Conservation (phyloP, 169 alveolate genomes). For the Eimeria necatrix region DNA sequence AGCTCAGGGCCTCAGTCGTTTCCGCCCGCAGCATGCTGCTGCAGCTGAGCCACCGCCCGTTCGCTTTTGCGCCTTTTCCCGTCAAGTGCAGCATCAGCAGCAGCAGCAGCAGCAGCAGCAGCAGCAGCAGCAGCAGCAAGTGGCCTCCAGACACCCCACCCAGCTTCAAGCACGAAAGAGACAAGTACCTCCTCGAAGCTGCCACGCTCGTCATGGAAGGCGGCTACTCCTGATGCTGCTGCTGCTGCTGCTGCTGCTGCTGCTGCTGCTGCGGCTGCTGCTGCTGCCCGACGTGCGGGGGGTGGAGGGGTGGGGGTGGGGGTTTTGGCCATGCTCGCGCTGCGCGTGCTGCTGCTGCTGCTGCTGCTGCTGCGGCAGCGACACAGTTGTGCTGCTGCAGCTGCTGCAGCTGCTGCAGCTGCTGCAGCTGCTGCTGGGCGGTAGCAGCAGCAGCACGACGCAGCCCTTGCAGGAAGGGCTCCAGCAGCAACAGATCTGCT, state of each 20-base stretch:
- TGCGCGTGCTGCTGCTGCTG: background rate
- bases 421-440: background rate
- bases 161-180: background rate
- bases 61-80: background rate
- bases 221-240: background rate
- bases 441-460: background rate
- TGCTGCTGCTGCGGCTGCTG: slow-evolving; percentile 18
- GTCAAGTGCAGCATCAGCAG: background rate
- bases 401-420: slow-evolving; percentile 18
- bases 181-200: background rate
- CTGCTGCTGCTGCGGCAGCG: background rate
- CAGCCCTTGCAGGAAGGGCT: background rate
- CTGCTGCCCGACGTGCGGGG: background rate
- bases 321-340: background rate
- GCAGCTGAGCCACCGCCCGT: background rate
- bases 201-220: slow-evolving; percentile 2
- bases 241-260: background rate
- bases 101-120: too few species aligned
- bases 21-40: slow-evolving; percentile 26
- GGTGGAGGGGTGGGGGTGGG: background rate
- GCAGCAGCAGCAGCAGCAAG: background rate
- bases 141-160: slow-evolving; percentile 20
- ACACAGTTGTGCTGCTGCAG: background rate
- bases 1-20: background rate
- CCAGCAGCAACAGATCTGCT: slow-evolving; percentile 9